These are phyloP conservation scores for Eremothecium cymbalariae DNA, from an alignment of 1,139 yeast species.

Conservation along the genomic window DNA sequence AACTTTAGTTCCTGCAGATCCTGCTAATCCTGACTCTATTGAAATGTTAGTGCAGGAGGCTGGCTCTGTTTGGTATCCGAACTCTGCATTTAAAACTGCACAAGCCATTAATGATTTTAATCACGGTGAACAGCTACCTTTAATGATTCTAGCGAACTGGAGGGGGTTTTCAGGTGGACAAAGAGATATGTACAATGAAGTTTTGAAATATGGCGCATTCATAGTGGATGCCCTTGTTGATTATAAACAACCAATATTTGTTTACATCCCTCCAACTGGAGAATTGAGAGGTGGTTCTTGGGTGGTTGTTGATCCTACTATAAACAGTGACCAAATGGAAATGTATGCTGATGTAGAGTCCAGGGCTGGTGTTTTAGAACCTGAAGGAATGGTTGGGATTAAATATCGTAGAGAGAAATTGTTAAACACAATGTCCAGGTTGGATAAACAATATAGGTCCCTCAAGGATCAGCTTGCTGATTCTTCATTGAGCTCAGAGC, in stretches of 20 bases:
- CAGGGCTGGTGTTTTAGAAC: constrained; percentile 98
- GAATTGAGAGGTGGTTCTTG: constrained; percentile 99
- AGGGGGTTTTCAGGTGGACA: constrained; percentile 99
- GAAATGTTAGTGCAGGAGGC: constrained; percentile 88
- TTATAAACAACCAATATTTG: constrained; percentile 92
- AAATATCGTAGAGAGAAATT: constrained; percentile 92
- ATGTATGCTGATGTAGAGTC: constrained; percentile 96
- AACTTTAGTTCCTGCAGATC: constrained; percentile 90
- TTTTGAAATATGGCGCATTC: constrained; percentile 89
- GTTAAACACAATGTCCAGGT: constrained; percentile 79
- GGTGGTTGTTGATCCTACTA: constrained; percentile 99
- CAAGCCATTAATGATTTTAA: constrained; percentile 97
- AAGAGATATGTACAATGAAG: constrained; percentile 98
- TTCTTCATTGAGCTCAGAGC: constrained; percentile 50
- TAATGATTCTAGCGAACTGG: constrained; percentile 98
- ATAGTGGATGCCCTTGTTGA: constrained; percentile 96
- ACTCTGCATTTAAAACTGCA: constrained; percentile 97
- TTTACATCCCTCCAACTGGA: constrained; percentile 95
- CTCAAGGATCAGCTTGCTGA: constrained; percentile 53
- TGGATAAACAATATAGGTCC: constrained; percentile 66
- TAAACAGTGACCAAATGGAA: constrained; percentile 95
- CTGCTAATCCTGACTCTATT: constrained; percentile 92
- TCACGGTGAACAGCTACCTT: constrained; percentile 93
- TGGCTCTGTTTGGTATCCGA: constrained; percentile 99
- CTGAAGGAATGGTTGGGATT: constrained; percentile 98